Conservation (phyloP, 2,329 filamentous ascomycete species). For the Neoarthrinium moseri region DNA sequence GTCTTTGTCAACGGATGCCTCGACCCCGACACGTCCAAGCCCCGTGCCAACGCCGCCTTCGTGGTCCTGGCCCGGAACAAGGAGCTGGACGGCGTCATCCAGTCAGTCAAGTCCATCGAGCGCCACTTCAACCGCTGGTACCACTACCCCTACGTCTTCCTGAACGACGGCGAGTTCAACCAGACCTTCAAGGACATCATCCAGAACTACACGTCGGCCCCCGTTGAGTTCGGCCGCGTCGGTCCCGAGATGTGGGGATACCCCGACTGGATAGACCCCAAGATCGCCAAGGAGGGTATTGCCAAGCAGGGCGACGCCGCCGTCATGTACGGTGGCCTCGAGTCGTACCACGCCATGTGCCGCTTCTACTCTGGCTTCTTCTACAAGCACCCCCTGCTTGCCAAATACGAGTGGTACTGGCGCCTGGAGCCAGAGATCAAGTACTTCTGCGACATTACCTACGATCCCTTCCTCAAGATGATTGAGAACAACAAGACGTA, state of each 20-base stretch:
- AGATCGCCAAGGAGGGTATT: slow-evolving; percentile 93
- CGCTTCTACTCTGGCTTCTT: slow-evolving; percentile 99
- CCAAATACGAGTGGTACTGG: slow-evolving; percentile 99
- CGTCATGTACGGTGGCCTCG: slow-evolving; percentile 99
- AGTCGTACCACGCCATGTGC: slow-evolving; percentile 99
- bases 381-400: slow-evolving; percentile 91
- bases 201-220: slow-evolving; percentile 81
- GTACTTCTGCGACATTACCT: slow-evolving; percentile 99
- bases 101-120: slow-evolving; percentile 97
- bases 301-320: slow-evolving; percentile 94
- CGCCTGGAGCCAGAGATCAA: slow-evolving; percentile 98
- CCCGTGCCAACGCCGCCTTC: slow-evolving; percentile 90
- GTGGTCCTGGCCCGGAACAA: slow-evolving; percentile 95
- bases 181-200: slow-evolving; percentile 87
- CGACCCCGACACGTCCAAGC: slow-evolving; percentile 73
- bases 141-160: slow-evolving; percentile 96
- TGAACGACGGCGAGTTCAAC: slow-evolving; percentile 98
- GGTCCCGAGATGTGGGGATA: slow-evolving; percentile 91
- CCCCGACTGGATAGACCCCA: slow-evolving; percentile 92
- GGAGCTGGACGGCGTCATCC: slow-evolving; percentile 91
- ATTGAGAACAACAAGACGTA: slow-evolving; percentile 94
- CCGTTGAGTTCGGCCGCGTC: slow-evolving; percentile 93
- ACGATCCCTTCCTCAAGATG: slow-evolving; percentile 97
- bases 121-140: slow-evolving; percentile 99
- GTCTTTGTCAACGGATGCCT: slow-evolving; percentile 91